phyloP scores from a whole-genome alignment of 805 yeast genomes.

The Cyberlindnera saturnus region DNA sequence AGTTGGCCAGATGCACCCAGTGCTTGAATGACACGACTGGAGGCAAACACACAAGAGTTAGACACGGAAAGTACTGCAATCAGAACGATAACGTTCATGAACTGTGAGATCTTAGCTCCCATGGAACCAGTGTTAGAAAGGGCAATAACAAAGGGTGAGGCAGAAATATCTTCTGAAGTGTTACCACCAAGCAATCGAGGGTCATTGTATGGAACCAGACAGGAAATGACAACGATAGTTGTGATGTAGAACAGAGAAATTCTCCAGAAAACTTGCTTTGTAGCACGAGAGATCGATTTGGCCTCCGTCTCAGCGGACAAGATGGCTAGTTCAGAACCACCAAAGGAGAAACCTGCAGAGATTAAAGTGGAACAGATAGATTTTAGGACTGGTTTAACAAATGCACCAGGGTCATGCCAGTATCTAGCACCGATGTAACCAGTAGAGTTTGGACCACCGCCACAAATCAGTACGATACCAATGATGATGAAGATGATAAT shows the following conservation, averaged over 20 bases:
- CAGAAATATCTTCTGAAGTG: slow-evolving; percentile 52
- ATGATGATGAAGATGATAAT: slow-evolving; percentile 43
- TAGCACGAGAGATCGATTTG: slow-evolving; percentile 51
- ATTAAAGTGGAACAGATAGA: slow-evolving; percentile 71
- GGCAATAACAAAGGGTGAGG: slow-evolving; percentile 80
- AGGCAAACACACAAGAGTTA: slow-evolving; percentile 62
- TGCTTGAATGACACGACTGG: slow-evolving; percentile 61
- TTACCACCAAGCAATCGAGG: slow-evolving; percentile 40
- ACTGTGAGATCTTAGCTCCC: slow-evolving; percentile 51
- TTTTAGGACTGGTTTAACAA: slow-evolving; percentile 51
- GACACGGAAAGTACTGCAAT: slow-evolving; percentile 69
- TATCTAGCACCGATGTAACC: slow-evolving; percentile 36
- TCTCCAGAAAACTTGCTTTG: slow-evolving; percentile 81
- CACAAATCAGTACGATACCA: slow-evolving; percentile 39
- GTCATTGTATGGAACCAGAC: slow-evolving; percentile 64
- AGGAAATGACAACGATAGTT: slow-evolving; percentile 50
- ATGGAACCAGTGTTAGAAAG: slow-evolving; percentile 54
- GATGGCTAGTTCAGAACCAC: slow-evolving; percentile 71
- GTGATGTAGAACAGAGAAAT: slow-evolving; percentile 64
- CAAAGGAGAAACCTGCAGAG: slow-evolving; percentile 71
- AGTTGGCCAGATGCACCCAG: slow-evolving; percentile 59
- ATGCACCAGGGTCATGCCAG: slow-evolving; percentile 50
- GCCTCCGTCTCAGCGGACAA: slow-evolving; percentile 74
- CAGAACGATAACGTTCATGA: slow-evolving; percentile 65
- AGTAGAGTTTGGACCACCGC: slow-evolving; percentile 36